phyloP scores from a whole-genome alignment of 2,329 filamentous ascomycete species.

The Mycogone perniciosa region DNA sequence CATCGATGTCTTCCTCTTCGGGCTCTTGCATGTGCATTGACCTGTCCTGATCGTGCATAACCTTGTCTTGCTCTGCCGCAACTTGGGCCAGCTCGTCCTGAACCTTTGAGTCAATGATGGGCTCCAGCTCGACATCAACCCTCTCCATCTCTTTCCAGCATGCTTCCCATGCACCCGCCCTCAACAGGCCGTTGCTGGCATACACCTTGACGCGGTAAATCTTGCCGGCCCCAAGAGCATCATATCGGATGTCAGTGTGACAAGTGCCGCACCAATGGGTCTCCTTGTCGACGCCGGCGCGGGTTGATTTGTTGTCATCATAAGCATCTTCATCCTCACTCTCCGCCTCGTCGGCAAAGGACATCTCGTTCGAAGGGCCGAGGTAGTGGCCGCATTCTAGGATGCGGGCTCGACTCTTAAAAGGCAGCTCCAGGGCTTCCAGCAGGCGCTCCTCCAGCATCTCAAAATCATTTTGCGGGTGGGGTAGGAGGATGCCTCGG shows the following conservation, averaged over 20 bases:
- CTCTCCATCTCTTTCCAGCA: constrained; percentile 98
- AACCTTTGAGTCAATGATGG: constrained; percentile 56
- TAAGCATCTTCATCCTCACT: constrained; percentile 41
- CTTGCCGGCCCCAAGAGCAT: constrained; percentile 46
- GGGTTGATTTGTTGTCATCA: constrained; percentile 23
- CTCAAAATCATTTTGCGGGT: constrained; percentile 75
- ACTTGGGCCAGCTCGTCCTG: constrained; percentile 56
- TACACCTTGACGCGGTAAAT: constrained; percentile 81
- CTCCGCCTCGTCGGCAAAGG: constrained; percentile 37
- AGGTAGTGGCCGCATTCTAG: constrained; percentile 73
- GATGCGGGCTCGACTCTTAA: constrained; percentile 58
- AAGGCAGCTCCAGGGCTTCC: constrained; percentile 65
- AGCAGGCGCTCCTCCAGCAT: constrained; percentile 70
- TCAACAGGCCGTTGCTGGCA: constrained; percentile 91
- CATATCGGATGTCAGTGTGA: constrained; percentile 47
- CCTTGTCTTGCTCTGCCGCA: constrained; percentile 39
- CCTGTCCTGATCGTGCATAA: constrained; percentile 20
- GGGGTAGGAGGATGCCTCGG: constrained; percentile 67
- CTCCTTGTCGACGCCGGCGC: constrained; percentile 22
- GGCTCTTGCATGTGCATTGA: constrained; percentile 25
- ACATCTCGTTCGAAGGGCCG: constrained; percentile 48
- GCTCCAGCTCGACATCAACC: constrained; percentile 88
- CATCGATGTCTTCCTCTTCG: constrained; percentile 9
- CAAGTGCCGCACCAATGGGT: constrained; percentile 54
- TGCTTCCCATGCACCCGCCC: constrained; percentile 82